Percentiles rank a stretch among this genome's conserved stretches.
Conservation (phyloP, 2,329 filamentous ascomycete species). For the Triangularia verruculosa region DNA sequence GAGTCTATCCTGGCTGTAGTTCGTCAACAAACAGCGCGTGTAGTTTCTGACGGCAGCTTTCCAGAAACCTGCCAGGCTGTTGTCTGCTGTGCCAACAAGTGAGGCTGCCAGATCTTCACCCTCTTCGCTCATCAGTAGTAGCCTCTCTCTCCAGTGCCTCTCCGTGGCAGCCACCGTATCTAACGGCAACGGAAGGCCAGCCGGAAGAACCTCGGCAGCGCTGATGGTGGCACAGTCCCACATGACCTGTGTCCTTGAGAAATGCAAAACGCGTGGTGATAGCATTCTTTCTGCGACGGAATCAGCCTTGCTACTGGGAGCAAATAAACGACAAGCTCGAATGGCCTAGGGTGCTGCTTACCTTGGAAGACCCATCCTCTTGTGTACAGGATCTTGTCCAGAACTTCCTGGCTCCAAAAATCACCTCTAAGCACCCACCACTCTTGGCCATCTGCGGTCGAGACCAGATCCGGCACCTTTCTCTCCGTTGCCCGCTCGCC, state of each 20-base stretch:
- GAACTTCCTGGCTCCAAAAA: conserved; percentile 2
- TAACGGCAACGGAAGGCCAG: conserved; percentile 18
- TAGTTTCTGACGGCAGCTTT: conserved; percentile 20
- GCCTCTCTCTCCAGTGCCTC: conserved; percentile 20
- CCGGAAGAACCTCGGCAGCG: conserved; percentile 24
- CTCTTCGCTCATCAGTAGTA: background rate
- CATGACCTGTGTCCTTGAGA: conserved; percentile 22
- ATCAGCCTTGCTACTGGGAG: background rate
- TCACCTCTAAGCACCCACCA: background rate
- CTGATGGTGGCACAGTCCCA: conserved; percentile 28
- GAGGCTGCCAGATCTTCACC: background rate
- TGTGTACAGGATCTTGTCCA: conserved; percentile 18
- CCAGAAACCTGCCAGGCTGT: conserved; percentile 24
- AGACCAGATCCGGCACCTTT: too few relatives aligned
- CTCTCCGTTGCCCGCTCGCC: too few relatives aligned
- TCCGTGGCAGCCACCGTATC: conserved; percentile 16
- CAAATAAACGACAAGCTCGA: background rate
- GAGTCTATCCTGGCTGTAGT: conserved; percentile 14
- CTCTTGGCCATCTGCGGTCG: background rate
- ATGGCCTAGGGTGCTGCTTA: background rate
- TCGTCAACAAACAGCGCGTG: conserved; percentile 22
- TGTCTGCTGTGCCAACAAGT: background rate
- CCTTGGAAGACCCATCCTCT: conserved; percentile 27
- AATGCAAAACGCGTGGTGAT: conserved; percentile 26
- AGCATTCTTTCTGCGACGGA: conserved; percentile 22